Evolutionary conservation across 2,329 filamentous ascomycete species (phyloP).

Genomic region (Aspergillus sp.): DNA sequence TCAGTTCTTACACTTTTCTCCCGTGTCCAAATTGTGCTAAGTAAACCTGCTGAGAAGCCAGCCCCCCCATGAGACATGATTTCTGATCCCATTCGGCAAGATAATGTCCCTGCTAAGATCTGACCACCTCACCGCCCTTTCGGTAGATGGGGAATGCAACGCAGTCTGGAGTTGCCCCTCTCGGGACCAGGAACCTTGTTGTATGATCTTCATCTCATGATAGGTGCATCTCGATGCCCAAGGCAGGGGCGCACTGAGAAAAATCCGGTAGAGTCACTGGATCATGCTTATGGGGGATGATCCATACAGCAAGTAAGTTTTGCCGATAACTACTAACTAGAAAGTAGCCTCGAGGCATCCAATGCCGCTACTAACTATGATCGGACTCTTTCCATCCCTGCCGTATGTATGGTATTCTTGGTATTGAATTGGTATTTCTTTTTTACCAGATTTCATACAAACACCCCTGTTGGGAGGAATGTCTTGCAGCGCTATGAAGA

Average conservation of each 20-base stretch:
- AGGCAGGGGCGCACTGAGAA: background rate
- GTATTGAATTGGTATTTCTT: background rate
- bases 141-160: background rate
- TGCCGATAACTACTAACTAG: background rate
- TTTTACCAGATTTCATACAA: background rate
- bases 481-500: background rate
- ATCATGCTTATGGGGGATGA: background rate
- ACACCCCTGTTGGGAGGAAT: background rate
- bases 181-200: background rate
- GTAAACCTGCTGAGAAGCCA: no score
- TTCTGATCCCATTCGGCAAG: background rate
- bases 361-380: no score
- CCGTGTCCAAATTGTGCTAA: conserved; percentile 9
- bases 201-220: conserved; percentile 3
- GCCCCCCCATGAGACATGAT: background rate
- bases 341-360: background rate
- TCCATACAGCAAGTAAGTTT: background rate
- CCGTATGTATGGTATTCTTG: background rate
- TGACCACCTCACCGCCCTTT: conserved; percentile 10
- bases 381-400: background rate
- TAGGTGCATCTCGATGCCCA: background rate
- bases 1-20: background rate
- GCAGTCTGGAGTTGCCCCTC: conserved; percentile 2
- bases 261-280: background rate
- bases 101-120: conserved; percentile 4